Conservation (phyloP, 345 rosid genomes). For the Rhodamnia rubescens region DNA sequence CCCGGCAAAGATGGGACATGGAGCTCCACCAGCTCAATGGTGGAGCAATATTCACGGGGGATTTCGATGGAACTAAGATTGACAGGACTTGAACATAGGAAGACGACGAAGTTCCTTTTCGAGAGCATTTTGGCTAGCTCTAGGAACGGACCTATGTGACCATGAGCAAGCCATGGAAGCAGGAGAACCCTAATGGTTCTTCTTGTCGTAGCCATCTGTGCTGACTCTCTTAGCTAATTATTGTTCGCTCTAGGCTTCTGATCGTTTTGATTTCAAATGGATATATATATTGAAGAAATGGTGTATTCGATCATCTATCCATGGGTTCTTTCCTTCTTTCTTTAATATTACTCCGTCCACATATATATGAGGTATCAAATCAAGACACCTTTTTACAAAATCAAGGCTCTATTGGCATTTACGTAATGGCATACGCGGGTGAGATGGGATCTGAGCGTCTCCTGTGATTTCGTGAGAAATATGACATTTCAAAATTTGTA, state of each 20-base stretch:
- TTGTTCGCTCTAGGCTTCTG: background rate
- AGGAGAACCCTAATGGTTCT: constrained; percentile 12
- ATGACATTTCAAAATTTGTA: too few species aligned
- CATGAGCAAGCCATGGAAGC: constrained; percentile 42
- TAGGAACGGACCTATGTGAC: constrained; percentile 28
- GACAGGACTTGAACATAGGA: constrained; percentile 21
- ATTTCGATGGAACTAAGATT: constrained; percentile 9
- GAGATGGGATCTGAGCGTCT: background rate
- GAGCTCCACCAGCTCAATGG: constrained; percentile 20
- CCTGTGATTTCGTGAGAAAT: background rate
- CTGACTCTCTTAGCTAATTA: background rate
- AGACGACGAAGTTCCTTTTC: constrained; percentile 7
- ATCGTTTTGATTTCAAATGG: background rate
- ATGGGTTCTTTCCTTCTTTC: background rate
- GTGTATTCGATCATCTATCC: background rate
- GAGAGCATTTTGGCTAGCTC: constrained; percentile 27
- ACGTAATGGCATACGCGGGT: background rate
- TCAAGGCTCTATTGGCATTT: background rate
- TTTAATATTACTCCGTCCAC: background rate
- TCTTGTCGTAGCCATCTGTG: background rate
- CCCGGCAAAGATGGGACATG: constrained; percentile 16
- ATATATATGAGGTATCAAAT: background rate
- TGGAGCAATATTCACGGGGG: background rate
- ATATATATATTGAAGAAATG: background rate
- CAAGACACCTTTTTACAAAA: background rate